Base-by-base conservation (phyloP, 2,329 filamentous ascomycete species). In the Sporothrix globosa region DNA sequence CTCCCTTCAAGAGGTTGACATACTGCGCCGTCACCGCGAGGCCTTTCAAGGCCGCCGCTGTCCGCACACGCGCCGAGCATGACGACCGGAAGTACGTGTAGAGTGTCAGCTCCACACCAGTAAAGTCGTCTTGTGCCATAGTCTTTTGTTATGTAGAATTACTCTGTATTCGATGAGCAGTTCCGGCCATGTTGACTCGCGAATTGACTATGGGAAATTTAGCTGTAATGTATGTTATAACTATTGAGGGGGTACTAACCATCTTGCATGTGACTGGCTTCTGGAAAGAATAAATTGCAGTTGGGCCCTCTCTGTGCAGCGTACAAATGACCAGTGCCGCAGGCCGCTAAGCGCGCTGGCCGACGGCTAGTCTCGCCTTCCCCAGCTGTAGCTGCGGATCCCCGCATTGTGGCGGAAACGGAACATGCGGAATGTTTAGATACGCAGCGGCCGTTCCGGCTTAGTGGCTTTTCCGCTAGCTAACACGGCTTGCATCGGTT, bases 401-500 rank as follows among this genome's bases (percentile, higher is more conserved):
- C 60, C 60, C 60, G 60, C 60, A 50, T 48, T 65, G 4, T 34
- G 44, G 41, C 41, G 60, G 60, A 65, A 48, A 48, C 60, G 41
- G 60, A 48, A 63, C 19, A 9, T 44, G 60, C 41, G 60, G 60
- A 65, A 65, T 46, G 24, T 30, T 13, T 13, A 6, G 41, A n/a
- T 48, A 30, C 11, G 3, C 14, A 17, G 41, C 44, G 14, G 30
- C 54, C 30, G 39, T 60, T 60, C 54, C 54, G 30, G 14, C n/a
- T 30, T 46, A n/a, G 11, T 63, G 41, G 3, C n/a, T 7, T 11
- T 63, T 46, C 60, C 58, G 58, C 41, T 44, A 11, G 1, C 34
- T 34, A 9, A n/a, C 44, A 30, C 60, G 60, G 60, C 60, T 65
- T 65, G 44, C 41, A 11, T 65, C 60, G 60, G 60, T 30, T 63